These are phyloP conservation scores for Sclerotinia glacialis DNA, from an alignment of 2,329 filamentous ascomycete species.

Conservation along the genomic window DNA sequence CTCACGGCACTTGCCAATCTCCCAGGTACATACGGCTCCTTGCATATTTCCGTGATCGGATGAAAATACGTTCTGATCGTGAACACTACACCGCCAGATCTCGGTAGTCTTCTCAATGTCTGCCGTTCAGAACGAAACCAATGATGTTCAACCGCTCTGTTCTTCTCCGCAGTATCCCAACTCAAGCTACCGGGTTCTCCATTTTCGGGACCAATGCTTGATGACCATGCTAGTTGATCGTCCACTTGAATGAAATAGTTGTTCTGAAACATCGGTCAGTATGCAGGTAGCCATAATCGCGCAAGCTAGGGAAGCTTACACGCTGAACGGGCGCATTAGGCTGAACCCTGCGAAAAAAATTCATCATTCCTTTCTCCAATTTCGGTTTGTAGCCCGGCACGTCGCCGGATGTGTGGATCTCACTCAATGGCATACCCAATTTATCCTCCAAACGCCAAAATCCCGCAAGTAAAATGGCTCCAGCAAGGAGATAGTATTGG, in stretches of 20 bases:
- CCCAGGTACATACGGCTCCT: constrained; percentile 72
- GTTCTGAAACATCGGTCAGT: constrained; percentile 51
- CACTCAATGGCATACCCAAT: constrained; percentile 71
- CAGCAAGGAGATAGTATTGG: constrained; percentile 77
- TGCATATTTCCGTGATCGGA: constrained; percentile 52
- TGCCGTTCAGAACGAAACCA: constrained; percentile 70
- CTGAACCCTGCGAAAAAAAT: constrained; percentile 71
- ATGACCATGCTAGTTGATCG: constrained; percentile 71
- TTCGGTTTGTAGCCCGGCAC: constrained; percentile 72
- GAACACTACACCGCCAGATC: constrained; percentile 56
- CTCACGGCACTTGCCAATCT: constrained; percentile 73
- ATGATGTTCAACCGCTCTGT: constrained; percentile 69
- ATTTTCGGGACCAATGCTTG: constrained; percentile 74
- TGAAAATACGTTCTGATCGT: constrained; percentile 63
- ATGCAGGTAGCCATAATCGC: constrained; percentile 19
- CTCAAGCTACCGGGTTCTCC: constrained; percentile 50
- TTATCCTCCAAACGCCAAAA: constrained; percentile 86
- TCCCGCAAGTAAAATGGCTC: constrained; percentile 70
- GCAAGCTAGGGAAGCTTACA: constrained; percentile 31
- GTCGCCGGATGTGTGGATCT: constrained; percentile 75
- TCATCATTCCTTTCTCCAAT: constrained; percentile 74
- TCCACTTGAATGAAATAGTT: constrained; percentile 91
- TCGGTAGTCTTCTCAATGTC: constrained; percentile 57
- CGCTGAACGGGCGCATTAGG: constrained; percentile 60
- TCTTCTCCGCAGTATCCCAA: constrained; percentile 75